These are phyloP conservation scores for Arthrobotrys sphaeroides DNA, from an alignment of 2,329 filamentous ascomycete genomes.

Conservation along the genomic window DNA sequence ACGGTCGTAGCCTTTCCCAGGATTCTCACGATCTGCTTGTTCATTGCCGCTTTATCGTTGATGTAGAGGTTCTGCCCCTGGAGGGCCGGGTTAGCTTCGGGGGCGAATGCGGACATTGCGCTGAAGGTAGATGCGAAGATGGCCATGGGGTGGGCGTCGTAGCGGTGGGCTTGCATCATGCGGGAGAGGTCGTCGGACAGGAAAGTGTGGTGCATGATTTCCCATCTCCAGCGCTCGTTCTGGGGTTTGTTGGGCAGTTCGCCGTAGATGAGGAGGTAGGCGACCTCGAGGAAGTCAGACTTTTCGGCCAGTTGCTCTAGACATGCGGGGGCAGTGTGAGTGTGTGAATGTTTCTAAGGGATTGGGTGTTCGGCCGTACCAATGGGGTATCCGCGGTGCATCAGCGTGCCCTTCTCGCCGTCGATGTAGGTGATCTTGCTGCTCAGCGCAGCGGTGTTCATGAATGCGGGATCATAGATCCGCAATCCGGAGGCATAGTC, in stretches of 20 bases:
- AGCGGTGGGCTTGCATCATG: constrained; percentile 51
- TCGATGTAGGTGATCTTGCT: constrained; percentile 68
- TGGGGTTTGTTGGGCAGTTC: constrained; percentile 64
- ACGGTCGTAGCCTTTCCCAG: constrained; percentile 67
- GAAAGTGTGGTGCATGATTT: constrained; percentile 67
- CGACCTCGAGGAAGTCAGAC: constrained; percentile 66
- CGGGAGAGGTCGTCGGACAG: constrained; percentile 55
- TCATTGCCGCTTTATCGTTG: constrained; percentile 63
- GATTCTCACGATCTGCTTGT: constrained; percentile 67
- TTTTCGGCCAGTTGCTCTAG: constrained; percentile 65
- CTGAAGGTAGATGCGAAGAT: constrained; percentile 66
- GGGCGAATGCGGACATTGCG: constrained; percentile 65
- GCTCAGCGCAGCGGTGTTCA: constrained; percentile 67
- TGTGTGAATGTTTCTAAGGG: too few species aligned
- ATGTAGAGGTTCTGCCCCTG: constrained; percentile 66
- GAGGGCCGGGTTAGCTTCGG: constrained; percentile 66
- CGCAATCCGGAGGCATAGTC: constrained; percentile 63
- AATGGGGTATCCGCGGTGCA: constrained; percentile 67
- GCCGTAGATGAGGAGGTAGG: constrained; percentile 67
- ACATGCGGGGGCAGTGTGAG: background rate
- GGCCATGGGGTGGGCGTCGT: constrained; percentile 66
- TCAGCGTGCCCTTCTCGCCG: constrained; percentile 66
- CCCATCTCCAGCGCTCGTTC: constrained; percentile 63
- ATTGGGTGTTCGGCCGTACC: background rate
- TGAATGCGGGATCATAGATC: constrained; percentile 66